Evolutionary conservation across 1,284 basidiomycete genomes (phyloP).

Genomic region (Coriolopsis trogii): DNA sequence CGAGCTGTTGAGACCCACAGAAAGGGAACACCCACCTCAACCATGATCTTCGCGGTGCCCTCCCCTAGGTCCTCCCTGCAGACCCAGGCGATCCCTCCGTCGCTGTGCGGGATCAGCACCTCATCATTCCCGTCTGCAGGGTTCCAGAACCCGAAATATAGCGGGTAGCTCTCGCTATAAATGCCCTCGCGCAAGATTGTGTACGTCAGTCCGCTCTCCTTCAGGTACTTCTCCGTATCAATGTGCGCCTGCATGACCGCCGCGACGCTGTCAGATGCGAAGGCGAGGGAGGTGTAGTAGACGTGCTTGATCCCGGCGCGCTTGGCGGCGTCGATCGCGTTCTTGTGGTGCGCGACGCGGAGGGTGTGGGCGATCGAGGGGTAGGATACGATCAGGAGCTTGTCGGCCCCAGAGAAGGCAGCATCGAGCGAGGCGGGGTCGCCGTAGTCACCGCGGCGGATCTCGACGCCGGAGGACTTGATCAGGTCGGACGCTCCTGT

Average conservation of each 20-base stretch:
- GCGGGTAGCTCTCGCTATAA: slow-evolving; percentile 40
- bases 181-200: slow-evolving; percentile 43
- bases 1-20: neutral
- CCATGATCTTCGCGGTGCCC: slow-evolving; percentile 36
- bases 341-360: slow-evolving; percentile 35
- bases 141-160: slow-evolving; percentile 39
- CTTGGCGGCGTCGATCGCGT: slow-evolving; percentile 43
- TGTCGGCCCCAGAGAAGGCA: slow-evolving; percentile 39
- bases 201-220: slow-evolving; percentile 38
- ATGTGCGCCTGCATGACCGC: slow-evolving; percentile 41
- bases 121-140: slow-evolving; percentile 24
- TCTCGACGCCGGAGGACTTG: slow-evolving; percentile 30
- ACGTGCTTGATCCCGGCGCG: slow-evolving; percentile 36
- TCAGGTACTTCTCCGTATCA: slow-evolving; percentile 41
- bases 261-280: slow-evolving; percentile 35
- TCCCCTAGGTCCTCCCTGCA: slow-evolving; percentile 37
- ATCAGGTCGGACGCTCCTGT: slow-evolving; percentile 29
- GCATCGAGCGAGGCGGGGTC: slow-evolving; percentile 35
- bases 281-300: slow-evolving; percentile 44
- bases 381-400: slow-evolving; percentile 42
- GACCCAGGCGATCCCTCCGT: slow-evolving; percentile 38
- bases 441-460: slow-evolving; percentile 38
- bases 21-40: slow-evolving; percentile 22
- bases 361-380: slow-evolving; percentile 38
- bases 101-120: slow-evolving; percentile 30